Evolutionary conservation across 208 protist species (phyloP).

Genomic region (Trypanosoma congolense): DNA sequence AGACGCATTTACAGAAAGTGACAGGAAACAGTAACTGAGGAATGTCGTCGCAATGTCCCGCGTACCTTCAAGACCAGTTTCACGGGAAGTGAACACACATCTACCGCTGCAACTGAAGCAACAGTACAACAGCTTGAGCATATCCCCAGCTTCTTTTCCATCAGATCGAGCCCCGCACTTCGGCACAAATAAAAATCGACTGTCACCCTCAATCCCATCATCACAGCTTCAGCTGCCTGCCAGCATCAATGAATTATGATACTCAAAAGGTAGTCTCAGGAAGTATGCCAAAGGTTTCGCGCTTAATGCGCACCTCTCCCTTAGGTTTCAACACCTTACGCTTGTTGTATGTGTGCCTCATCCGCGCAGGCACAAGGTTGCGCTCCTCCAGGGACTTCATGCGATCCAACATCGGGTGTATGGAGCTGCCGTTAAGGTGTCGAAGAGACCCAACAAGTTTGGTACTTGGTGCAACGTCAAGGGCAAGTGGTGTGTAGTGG

Average conservation of each 20-base stretch:
- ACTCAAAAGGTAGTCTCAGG: constrained; percentile 80
- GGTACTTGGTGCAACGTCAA: constrained; percentile 66
- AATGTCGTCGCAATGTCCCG: too few relatives aligned
- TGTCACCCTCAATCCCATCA: neutral
- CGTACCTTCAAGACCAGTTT: too few relatives aligned
- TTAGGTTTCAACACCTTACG: constrained; percentile 85
- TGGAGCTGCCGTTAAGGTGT: constrained; percentile 60
- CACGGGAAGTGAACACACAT: too few relatives aligned
- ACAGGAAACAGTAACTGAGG: too few relatives aligned
- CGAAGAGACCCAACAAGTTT: constrained; percentile 80
- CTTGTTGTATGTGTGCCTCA: constrained; percentile 87
- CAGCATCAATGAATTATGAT: too few relatives aligned
- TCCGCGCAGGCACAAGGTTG: constrained; percentile 82
- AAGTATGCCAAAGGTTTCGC: constrained; percentile 72
- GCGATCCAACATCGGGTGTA: constrained; percentile 74
- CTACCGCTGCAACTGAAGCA: too few relatives aligned
- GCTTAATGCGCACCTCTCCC: constrained; percentile 80
- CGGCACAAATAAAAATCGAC: neutral
- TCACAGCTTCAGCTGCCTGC: too few relatives aligned
- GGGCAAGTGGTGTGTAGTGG: constrained; percentile 68
- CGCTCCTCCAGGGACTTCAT: constrained; percentile 91
- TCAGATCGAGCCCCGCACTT: too few relatives aligned
- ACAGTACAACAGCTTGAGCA: too few relatives aligned
- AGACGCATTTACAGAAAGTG: too few relatives aligned
- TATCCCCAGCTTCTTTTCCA: too few relatives aligned